Evolutionary conservation across 176 grass and related monocot genomes (phyloP).

Genomic region (Puya raimondii): DNA sequence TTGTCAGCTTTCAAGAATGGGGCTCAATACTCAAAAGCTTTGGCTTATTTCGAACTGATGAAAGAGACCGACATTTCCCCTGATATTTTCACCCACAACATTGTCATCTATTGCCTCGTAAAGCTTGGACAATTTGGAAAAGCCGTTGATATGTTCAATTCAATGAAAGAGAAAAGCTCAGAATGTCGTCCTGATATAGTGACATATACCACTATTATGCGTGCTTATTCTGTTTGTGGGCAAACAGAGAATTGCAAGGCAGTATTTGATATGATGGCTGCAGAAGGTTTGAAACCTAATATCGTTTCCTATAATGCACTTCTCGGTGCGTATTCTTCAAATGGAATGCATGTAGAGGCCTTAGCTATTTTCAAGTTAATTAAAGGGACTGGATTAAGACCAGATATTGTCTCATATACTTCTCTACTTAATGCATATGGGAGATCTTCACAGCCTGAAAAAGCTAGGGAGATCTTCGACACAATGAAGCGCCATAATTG

Average conservation of each 20-base stretch:
- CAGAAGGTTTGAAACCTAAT: constrained; percentile 89
- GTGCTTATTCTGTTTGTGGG: constrained; percentile 80
- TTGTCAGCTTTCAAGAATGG: constrained; percentile 92
- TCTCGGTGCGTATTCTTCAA: constrained; percentile 74
- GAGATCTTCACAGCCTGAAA: constrained; percentile 68
- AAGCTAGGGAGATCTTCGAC: constrained; percentile 64
- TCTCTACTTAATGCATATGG: constrained; percentile 93
- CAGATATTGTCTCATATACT: constrained; percentile 84
- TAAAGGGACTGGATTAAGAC: constrained; percentile 52
- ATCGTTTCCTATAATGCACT: constrained; percentile 87
- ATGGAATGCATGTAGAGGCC: constrained; percentile 69
- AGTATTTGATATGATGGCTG: constrained; percentile 84
- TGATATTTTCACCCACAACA: constrained; percentile 79
- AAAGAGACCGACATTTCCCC: constrained; percentile 51
- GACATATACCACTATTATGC: constrained; percentile 83
- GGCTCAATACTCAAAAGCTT: constrained; percentile 62
- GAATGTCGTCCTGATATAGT: constrained; percentile 71
- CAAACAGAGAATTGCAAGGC: constrained; percentile 84
- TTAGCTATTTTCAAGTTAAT: constrained; percentile 62
- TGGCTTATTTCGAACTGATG: constrained; percentile 88
- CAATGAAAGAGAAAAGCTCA: constrained; percentile 60
- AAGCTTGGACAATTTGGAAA: constrained; percentile 67
- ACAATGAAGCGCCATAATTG: constrained; percentile 51
- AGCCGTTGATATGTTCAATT: constrained; percentile 72
- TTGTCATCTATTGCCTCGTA: constrained; percentile 80